Evolutionary conservation across 106 monocot genomes (phyloP), one percentile per base, ranked within the genome.

Genomic region (Acorus calamus): DNA sequence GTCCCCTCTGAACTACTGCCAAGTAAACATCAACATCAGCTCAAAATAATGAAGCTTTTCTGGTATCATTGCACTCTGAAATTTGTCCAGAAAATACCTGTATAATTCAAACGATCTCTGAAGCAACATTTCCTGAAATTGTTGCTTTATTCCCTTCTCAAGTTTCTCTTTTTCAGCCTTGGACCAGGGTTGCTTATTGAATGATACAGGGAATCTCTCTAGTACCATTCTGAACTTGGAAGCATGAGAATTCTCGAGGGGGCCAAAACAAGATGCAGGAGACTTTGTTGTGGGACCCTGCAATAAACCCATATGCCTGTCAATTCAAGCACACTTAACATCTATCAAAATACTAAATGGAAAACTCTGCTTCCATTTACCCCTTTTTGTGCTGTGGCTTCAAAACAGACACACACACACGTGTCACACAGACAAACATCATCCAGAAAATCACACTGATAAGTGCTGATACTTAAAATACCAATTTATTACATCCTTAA

Each of bases 91-190:
- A 28, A 28, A 28, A 49, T 75, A 87, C 93, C 76, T 89, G 47
- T 68, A 76, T 55, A 55, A 14, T 47, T 84, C 79, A 64, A 94
- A 81, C 6, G 81, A 76, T 43, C 67, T 80, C 68, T 81, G 60
- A 71, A 94, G 42, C 46, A 86, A 49, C 77, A 73, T 73, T 66
- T 94, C 86, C 77, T 86, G 86, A 69, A 78, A 94, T 70, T 94
- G 93, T 74, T 94, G 93, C 74, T 81, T 89, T 65, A 94, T 57
- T 65, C 93, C 93, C 63, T 81, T 84, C 6, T 60, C 71, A 68
- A 94, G 86, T 48, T 84, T 86, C 51, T 83, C 83, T 52, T 66
- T 84, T 53, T 94, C 93, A 49, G 28, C 56, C 47, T 72, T 64
- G 58, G 76, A 81, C 93, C 93, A 94, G 46, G 14, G 50, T 52